Evolutionary conservation across 495 filamentous ascomycete genomes (phyloP).

Genomic region (Podospora sp.): DNA sequence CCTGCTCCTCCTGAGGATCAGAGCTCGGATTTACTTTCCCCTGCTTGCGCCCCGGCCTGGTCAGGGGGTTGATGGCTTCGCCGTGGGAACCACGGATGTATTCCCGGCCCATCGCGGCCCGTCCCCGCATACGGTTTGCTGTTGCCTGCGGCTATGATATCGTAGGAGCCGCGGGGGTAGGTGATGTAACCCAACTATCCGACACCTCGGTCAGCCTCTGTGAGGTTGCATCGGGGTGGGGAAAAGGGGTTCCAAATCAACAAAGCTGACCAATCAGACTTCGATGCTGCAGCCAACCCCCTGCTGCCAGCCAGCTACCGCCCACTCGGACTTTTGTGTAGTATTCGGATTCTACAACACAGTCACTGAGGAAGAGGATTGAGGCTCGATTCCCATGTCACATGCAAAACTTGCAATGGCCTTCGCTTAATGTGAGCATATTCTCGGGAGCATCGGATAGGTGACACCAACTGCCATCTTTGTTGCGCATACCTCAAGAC

Average conservation of each 20-base stretch:
- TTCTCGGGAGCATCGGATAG: not conserved
- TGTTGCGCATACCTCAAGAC: too few species aligned
- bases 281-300: not conserved
- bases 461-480: too few species aligned
- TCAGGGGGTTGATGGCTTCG: too few species aligned
- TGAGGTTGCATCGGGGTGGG: not conserved
- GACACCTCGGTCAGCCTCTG: not conserved
- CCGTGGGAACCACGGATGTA: too few species aligned
- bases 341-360: not conserved
- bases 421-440: not conserved
- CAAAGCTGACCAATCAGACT: not conserved
- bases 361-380: not conserved
- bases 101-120: too few species aligned
- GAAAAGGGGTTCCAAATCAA: not conserved
- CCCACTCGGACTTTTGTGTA: not conserved
- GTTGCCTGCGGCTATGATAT: not conserved
- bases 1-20: too few species aligned
- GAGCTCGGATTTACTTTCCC: too few species aligned
- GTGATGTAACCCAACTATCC: too few species aligned
- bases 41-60: too few species aligned
- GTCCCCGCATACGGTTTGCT: not conserved
- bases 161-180: not conserved
- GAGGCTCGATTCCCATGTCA: not conserved
- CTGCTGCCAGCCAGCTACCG: not conserved
- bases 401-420: not conserved